Evolutionary conservation across 169 alveolate species (phyloP).

Genomic region (Plasmodium berghei): DNA sequence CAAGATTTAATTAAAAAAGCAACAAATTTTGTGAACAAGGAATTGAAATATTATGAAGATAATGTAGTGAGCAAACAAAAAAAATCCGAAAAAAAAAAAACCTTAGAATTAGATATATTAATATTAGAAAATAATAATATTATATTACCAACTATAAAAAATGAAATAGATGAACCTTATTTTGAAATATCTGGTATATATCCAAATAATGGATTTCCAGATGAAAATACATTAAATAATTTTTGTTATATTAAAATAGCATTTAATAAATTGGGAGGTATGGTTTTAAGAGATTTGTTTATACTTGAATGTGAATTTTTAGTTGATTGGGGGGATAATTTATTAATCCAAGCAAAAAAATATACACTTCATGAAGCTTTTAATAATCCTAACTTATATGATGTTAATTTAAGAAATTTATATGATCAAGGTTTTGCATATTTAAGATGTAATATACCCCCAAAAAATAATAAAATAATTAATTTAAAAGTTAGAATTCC

Average conservation of each 20-base stretch:
- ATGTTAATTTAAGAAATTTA: slow-evolving; percentile 77
- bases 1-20: slow-evolving; percentile 70
- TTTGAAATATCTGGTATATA: slow-evolving; percentile 78
- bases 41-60: slow-evolving; percentile 72
- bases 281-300: slow-evolving; percentile 80
- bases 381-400: slow-evolving; percentile 75
- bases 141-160: slow-evolving; percentile 55
- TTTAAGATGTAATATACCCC: slow-evolving; percentile 79
- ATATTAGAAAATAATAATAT: slow-evolving; percentile 58
- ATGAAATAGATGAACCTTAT: slow-evolving; percentile 79
- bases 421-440: slow-evolving; percentile 84
- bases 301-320: slow-evolving; percentile 81
- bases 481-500: slow-evolving; percentile 80
- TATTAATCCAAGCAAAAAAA: slow-evolving; percentile 80
- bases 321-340: slow-evolving; percentile 85
- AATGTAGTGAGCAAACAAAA: slow-evolving; percentile 71
- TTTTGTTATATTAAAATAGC: slow-evolving; percentile 80
- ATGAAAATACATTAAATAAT: slow-evolving; percentile 75
- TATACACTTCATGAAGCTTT: slow-evolving; percentile 79
- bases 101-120: slow-evolving; percentile 53
- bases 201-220: slow-evolving; percentile 75
- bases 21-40: slow-evolving; percentile 62
- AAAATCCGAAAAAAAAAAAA: slow-evolving; percentile 14
- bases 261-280: slow-evolving; percentile 80
- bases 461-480: slow-evolving; percentile 78